Conservation (phyloP, 257 asterid genomes). For the Solanum bulbocastanum region DNA sequence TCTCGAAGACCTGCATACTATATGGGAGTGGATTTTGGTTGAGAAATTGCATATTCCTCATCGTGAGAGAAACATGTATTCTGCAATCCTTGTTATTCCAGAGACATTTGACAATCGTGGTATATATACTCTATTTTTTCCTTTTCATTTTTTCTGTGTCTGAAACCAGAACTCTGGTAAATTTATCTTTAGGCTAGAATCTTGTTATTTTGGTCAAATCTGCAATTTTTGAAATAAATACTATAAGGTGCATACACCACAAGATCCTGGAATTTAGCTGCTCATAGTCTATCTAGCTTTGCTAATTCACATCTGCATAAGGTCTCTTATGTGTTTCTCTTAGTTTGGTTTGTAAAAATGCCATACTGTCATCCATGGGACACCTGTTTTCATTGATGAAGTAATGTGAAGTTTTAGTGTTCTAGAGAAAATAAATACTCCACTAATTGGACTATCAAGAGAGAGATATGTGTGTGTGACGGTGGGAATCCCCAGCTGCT, state of each 20-base stretch:
- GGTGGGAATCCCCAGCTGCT: not conserved
- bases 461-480: not conserved
- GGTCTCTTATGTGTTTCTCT: not conserved
- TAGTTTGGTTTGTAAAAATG: not conserved
- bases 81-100: constrained; percentile 83
- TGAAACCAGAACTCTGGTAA: not conserved
- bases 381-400: not conserved
- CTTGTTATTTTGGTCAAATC: not conserved
- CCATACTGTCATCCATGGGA: not conserved
- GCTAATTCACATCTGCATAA: not conserved
- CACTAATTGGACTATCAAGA: not conserved
- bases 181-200: not conserved
- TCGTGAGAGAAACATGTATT: constrained; percentile 55
- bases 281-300: not conserved
- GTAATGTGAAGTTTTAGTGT: not conserved
- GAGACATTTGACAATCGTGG: constrained; percentile 94
- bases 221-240: not conserved
- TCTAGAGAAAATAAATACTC: not conserved
- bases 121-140: constrained; percentile 15
- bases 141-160: not conserved
- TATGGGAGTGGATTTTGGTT: constrained; percentile 88
- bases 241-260: not conserved
- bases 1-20: constrained; percentile 75
- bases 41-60: constrained; percentile 63
- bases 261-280: not conserved